Conservation (phyloP, 2,329 filamentous ascomycete genomes). For the Microsporum ferrugineum region DNA sequence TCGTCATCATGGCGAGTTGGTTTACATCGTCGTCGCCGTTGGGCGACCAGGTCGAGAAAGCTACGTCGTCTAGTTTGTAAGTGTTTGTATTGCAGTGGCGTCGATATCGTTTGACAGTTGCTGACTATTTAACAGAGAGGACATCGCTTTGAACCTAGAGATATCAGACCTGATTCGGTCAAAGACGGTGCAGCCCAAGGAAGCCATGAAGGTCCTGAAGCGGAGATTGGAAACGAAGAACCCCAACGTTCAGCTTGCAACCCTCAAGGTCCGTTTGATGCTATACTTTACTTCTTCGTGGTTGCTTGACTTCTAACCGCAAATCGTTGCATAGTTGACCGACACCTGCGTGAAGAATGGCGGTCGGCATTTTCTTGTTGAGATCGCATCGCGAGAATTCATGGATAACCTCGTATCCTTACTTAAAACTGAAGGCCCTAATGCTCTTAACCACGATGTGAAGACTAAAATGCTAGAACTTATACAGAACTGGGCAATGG, state of each 20-base stretch:
- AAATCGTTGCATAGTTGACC: slow-evolving; percentile 52
- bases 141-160: slow-evolving; percentile 93
- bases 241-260: slow-evolving; percentile 88
- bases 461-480: slow-evolving; percentile 83
- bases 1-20: slow-evolving; percentile 81
- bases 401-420: slow-evolving; percentile 94
- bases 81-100: slow-evolving; percentile 23
- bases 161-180: slow-evolving; percentile 96
- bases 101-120: not conserved
- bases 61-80: slow-evolving; percentile 86
- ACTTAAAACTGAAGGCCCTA: slow-evolving; percentile 63
- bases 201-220: slow-evolving; percentile 95
- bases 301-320: not conserved
- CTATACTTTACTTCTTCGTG: not conserved
- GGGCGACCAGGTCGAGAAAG: slow-evolving; percentile 93
- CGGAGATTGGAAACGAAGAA: slow-evolving; percentile 93
- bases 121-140: slow-evolving; percentile 52
- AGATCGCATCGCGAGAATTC: slow-evolving; percentile 94
- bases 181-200: slow-evolving; percentile 92
- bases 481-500: slow-evolving; percentile 85
- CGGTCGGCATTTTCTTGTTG: slow-evolving; percentile 82
- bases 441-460: slow-evolving; percentile 72
- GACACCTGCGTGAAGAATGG: slow-evolving; percentile 99
- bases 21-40: slow-evolving; percentile 85
- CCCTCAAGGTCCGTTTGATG: slow-evolving; percentile 58